These are phyloP conservation scores for Carpinus fangiana DNA, from an alignment of 306 rosid species.

Conservation along the genomic window DNA sequence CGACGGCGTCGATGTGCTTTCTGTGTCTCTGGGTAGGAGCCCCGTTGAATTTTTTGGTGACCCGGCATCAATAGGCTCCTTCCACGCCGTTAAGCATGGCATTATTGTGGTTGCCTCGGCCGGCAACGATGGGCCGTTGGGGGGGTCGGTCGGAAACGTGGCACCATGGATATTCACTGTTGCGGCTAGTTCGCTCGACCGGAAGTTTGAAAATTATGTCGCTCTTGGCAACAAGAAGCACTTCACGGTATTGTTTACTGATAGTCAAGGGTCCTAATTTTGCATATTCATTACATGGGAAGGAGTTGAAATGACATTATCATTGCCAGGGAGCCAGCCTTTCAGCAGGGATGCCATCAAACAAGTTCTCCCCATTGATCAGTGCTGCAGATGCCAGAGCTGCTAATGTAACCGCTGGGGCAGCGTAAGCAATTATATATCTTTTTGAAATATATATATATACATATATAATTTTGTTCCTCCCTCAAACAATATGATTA, in stretches of 20 bases:
- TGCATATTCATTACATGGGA: background rate
- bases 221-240: conserved; percentile 37
- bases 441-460: background rate
- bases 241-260: background rate
- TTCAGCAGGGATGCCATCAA: conserved; percentile 37
- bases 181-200: conserved; percentile 69
- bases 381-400: conserved; percentile 35
- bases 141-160: conserved; percentile 42
- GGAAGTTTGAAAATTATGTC: conserved; percentile 40
- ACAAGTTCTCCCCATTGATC: conserved; percentile 50
- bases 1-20: conserved; percentile 71
- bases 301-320: background rate
- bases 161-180: conserved; percentile 77
- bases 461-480: background rate
- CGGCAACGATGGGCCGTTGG: conserved; percentile 62
- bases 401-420: background rate
- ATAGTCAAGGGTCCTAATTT: no score
- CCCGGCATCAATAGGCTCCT: conserved; percentile 49
- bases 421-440: conserved; percentile 43
- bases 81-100: conserved; percentile 52
- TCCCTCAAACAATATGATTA: background rate
- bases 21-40: conserved; percentile 38
- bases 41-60: conserved; percentile 24
- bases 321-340: conserved; percentile 59
- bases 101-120: conserved; percentile 52